These are phyloP conservation scores for Myrica gale DNA, from an alignment of 306 rosid species.

Conservation along the genomic window DNA sequence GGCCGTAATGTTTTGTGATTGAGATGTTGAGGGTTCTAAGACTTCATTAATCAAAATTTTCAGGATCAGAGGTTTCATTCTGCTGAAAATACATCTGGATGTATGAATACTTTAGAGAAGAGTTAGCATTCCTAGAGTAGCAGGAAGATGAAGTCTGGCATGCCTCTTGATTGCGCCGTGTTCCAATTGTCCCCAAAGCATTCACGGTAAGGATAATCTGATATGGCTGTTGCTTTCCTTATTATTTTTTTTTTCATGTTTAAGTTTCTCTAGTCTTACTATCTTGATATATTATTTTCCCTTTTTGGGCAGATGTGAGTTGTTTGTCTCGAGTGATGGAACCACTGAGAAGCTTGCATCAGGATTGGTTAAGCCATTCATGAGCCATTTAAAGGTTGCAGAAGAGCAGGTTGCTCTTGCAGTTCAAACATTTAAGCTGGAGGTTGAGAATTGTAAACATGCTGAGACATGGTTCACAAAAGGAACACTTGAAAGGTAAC, in stretches of 20 bases:
- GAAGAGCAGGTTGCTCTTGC: constrained; percentile 83
- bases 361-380: constrained; percentile 83
- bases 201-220: constrained; percentile 54
- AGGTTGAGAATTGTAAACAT: constrained; percentile 57
- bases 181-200: constrained; percentile 88
- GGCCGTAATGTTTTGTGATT: constrained; percentile 20
- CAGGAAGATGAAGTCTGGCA: constrained; percentile 80
- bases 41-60: constrained; percentile 12
- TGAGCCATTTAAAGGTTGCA: constrained; percentile 76
- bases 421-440: constrained; percentile 74
- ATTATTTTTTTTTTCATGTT: background rate
- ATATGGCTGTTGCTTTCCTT: background rate
- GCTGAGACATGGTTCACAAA: constrained; percentile 83
- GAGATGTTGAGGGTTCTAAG: constrained; percentile 26
- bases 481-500: constrained; percentile 95
- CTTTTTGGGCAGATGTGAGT: constrained; percentile 69
- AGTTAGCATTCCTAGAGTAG: constrained; percentile 31
- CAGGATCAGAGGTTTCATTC: constrained; percentile 24
- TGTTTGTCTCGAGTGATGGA: constrained; percentile 71
- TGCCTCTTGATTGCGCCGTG: constrained; percentile 85
- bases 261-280: constrained; percentile 19
- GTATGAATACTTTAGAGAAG: constrained; percentile 42
- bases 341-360: constrained; percentile 82
- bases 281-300: constrained; percentile 8
- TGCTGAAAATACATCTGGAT: constrained; percentile 27